Base-by-base conservation (phyloP, 345 rosid genomes). In the Euphorbia lathyris region DNA sequence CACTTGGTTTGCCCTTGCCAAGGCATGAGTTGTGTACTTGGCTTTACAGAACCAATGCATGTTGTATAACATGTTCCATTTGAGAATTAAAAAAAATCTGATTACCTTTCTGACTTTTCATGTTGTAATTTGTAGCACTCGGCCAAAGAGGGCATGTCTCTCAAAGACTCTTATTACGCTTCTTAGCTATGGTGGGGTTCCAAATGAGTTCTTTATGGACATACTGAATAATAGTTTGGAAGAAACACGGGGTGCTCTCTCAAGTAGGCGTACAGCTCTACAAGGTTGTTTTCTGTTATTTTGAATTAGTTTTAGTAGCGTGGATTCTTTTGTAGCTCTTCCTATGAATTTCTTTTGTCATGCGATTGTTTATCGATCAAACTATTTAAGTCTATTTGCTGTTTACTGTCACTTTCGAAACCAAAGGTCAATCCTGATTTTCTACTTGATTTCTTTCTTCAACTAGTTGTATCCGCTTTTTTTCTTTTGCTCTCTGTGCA, bases 171-270 rank as follows among this genome's bases (percentile, higher is more conserved):
- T 89, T 74, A 83, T 91, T 71, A 80, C 86, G 13, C 88, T 93
- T 58, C 85, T 93, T 71, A 83, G 84, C 72, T 80, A 81, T 80
- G 97, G 98, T 47, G 95, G 96, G 47, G 82, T 94, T 60, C 91
- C 98, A 0, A n/a, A 86, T 22, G 80, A 69, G 0, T 81, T 82
- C 65, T 86, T 93, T 69, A 51, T 84, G 85, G 83, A 81, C 43
- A 65, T 85, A 47, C 53, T 89, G 77, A 63, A 40, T 30, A 80
- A 48, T 63, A 81, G 89, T 4, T 61, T 94, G 65, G 89, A 84
- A 68, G 91, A 88, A 63, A 80, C 86, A 4, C 59, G 67, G 9
- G 27, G 65, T 70, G 78, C 68, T 72, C 79, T 83, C 72, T 16
- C 80, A 45, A 82, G 76, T n/a, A 81, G 52, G 58, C 82, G 77